These are phyloP conservation scores for Saccharomycopsis fibuligera DNA, from an alignment of 805 yeast genomes.

Conservation along the genomic window DNA sequence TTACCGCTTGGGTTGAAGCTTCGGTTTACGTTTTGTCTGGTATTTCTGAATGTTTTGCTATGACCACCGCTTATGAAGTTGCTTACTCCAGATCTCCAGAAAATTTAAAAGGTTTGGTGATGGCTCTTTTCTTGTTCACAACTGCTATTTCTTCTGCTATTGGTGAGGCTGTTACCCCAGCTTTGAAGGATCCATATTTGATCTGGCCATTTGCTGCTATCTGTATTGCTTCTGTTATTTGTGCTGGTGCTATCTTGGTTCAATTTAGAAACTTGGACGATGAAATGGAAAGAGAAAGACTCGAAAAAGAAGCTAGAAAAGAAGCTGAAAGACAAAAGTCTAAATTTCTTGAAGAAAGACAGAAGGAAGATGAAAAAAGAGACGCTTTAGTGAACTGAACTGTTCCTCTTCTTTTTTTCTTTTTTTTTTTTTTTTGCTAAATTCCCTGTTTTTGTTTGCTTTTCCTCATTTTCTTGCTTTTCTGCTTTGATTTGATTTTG, in stretches of 20 bases:
- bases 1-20: constrained; percentile 31
- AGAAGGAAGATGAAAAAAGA: too few species aligned
- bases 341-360: constrained; percentile 19
- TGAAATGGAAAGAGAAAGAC: constrained; percentile 32
- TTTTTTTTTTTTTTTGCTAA: too few species aligned
- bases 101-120: constrained; percentile 43
- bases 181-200: constrained; percentile 36
- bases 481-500: too few species aligned
- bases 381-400: too few species aligned
- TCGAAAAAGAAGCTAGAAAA: constrained; percentile 26
- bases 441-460: too few species aligned
- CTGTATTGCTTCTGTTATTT: constrained; percentile 32
- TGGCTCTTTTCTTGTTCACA: constrained; percentile 57
- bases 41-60: constrained; percentile 47
- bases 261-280: constrained; percentile 35
- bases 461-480: too few species aligned
- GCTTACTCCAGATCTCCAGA: constrained; percentile 49
- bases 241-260: constrained; percentile 30
- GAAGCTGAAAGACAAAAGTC: constrained; percentile 18
- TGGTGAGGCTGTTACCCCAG: constrained; percentile 35
- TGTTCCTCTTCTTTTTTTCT: too few species aligned
- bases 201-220: constrained; percentile 37
- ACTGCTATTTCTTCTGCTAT: constrained; percentile 39
- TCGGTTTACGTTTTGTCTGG: constrained; percentile 34
- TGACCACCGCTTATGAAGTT: constrained; percentile 45